phyloP scores from a whole-genome alignment of 2,329 filamentous ascomycete species.

The Aciculosporium take region DNA sequence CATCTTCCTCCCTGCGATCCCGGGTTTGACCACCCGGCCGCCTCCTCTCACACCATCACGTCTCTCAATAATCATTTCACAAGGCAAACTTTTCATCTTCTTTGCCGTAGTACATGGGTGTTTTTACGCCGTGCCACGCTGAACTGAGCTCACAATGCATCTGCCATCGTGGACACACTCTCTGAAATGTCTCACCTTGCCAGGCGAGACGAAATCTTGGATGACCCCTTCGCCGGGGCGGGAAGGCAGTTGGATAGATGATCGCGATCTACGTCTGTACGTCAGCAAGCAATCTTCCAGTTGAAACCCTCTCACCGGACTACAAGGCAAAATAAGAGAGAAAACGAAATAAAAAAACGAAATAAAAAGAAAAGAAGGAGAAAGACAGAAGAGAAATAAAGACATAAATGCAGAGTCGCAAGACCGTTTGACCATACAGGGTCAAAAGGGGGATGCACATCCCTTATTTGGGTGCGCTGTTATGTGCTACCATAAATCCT shows the following conservation, averaged over 20 bases:
- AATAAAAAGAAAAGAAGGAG: too few species aligned
- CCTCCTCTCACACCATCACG: neutral
- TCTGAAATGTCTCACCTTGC: slow-evolving; percentile 2
- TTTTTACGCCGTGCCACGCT: too few species aligned
- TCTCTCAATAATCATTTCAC: neutral
- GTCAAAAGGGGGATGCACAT: too few species aligned
- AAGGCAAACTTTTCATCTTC: neutral
- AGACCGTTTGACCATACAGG: too few species aligned
- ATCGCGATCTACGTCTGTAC: slow-evolving; percentile 34
- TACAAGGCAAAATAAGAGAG: too few species aligned
- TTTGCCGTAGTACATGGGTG: too few species aligned
- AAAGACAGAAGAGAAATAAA: too few species aligned
- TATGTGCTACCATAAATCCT: too few species aligned
- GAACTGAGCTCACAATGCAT: too few species aligned
- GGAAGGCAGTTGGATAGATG: slow-evolving; percentile 36
- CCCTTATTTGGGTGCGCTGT: too few species aligned
- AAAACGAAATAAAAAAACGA: too few species aligned
- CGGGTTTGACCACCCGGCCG: neutral
- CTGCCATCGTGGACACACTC: neutral
- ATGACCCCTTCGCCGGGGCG: slow-evolving; percentile 38
- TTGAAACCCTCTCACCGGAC: neutral
- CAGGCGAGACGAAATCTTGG: slow-evolving; percentile 19
- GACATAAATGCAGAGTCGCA: too few species aligned
- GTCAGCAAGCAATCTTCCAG: neutral
- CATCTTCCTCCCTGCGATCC: neutral